A percentile compares a stretch with the other conserved stretches of the same genome.
Conservation (phyloP, 805 yeast genomes). For the Yamadazyma nakazawae region DNA sequence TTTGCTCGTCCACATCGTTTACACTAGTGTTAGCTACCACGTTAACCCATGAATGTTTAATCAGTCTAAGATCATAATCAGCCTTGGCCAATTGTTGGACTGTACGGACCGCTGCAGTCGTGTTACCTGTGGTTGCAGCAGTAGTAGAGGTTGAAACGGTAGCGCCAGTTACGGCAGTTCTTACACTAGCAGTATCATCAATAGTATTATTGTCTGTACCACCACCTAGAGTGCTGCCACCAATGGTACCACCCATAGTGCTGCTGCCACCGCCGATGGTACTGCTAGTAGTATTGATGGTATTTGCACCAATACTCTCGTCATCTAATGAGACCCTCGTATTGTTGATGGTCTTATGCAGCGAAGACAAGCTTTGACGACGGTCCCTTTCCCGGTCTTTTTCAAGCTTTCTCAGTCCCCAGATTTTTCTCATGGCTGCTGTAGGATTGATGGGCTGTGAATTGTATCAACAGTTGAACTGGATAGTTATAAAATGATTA, state of each 20-base stretch:
- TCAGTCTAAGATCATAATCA: slow-evolving; percentile 30
- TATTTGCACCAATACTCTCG: background rate
- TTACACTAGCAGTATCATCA: background rate
- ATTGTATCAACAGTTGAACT: background rate
- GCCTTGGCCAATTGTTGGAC: slow-evolving; percentile 8
- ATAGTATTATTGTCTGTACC: background rate
- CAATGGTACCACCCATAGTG: background rate
- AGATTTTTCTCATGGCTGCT: slow-evolving; percentile 5
- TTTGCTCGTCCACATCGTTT: slow-evolving; percentile 29
- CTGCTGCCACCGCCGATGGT: background rate
- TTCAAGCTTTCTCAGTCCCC: slow-evolving; percentile 6
- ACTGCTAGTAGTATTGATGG: background rate
- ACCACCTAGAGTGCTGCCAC: too few species aligned
- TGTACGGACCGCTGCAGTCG: background rate
- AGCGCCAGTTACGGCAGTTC: background rate
- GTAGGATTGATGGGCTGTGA: background rate
- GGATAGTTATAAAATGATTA: background rate
- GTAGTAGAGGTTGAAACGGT: background rate
- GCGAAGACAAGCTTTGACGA: slow-evolving; percentile 12
- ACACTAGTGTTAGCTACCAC: slow-evolving; percentile 28
- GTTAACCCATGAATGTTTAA: slow-evolving; percentile 39
- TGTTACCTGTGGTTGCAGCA: background rate
- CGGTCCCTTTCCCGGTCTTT: slow-evolving; percentile 16
- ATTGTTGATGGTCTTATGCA: slow-evolving; percentile 4
- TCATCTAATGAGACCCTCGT: background rate